Conservation (phyloP, 108 stramenopile species). For the Cafeteria roenbergensis region DNA sequence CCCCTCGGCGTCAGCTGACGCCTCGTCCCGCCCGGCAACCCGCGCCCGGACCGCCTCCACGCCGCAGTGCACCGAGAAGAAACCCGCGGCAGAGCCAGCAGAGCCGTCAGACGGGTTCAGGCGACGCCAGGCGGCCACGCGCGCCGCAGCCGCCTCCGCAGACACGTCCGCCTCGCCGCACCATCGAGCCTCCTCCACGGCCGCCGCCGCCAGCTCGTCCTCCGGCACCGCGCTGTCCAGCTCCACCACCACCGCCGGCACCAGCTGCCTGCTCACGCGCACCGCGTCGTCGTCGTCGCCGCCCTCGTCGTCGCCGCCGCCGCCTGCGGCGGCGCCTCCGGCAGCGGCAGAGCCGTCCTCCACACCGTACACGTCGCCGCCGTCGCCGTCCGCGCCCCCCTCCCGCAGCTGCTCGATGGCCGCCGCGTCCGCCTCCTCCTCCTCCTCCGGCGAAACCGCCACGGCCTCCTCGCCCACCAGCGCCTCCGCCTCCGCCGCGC, state of each 20-base stretch:
- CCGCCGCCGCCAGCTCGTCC: neutral
- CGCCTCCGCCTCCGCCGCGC: neutral
- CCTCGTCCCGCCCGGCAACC: too few species aligned
- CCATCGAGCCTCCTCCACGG: neutral
- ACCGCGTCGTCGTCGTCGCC: neutral
- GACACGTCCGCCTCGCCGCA: neutral
- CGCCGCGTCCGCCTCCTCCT: neutral
- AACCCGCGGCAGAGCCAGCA: neutral
- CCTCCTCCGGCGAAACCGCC: neutral
- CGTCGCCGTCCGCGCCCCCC: neutral
- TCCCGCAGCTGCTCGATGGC: too few species aligned
- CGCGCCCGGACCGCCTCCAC: neutral
- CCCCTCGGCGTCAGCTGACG: too few species aligned
- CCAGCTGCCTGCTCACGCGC: neutral
- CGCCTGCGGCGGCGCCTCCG: neutral
- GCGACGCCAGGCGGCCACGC: neutral
- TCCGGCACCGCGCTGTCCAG: neutral
- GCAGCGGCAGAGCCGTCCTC: neutral
- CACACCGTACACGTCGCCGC: conserved; percentile 1
- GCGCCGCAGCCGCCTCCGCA: neutral
- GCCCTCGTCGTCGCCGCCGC: conserved; percentile 1
- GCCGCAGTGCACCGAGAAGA: conserved; percentile 1
- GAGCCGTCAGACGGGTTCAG: neutral
- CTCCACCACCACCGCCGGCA: conserved; percentile 3
- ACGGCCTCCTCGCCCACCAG: neutral